These are phyloP conservation scores for Hypholoma sublateritium DNA, from an alignment of 768 basidiomycete genomes.

Conservation along the genomic window DNA sequence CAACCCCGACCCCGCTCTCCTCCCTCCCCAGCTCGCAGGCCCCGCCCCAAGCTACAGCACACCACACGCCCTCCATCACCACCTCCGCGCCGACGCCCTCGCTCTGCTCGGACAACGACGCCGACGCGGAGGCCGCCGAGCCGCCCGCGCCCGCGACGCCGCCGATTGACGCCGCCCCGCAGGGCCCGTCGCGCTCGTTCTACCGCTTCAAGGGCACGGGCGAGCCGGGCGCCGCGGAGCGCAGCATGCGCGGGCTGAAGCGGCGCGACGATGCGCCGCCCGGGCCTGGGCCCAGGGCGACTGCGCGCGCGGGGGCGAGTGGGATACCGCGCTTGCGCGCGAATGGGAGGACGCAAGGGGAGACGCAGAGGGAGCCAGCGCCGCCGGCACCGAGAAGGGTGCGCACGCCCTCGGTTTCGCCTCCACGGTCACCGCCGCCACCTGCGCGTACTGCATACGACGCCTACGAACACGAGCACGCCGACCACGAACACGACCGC, in stretches of 20 bases:
- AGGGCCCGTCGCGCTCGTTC: slow-evolving; percentile 22
- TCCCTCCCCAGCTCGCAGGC: neutral
- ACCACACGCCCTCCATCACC: slow-evolving; percentile 24
- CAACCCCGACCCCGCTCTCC: neutral
- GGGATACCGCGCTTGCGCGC: neutral
- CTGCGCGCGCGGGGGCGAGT: neutral
- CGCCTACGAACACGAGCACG: neutral
- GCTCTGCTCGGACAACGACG: slow-evolving; percentile 69
- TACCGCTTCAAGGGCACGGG: slow-evolving; percentile 27
- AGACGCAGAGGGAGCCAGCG: neutral
- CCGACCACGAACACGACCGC: neutral
- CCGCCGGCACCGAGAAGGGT: neutral
- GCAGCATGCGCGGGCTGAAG: neutral
- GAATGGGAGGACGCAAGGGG: neutral
- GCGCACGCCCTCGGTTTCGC: neutral
- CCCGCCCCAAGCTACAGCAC: neutral
- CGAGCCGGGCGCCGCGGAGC: slow-evolving; percentile 22
- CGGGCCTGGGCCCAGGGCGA: neutral
- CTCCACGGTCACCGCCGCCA: neutral
- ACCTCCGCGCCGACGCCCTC: slow-evolving; percentile 60
- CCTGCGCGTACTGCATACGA: neutral
- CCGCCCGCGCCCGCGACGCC: slow-evolving; percentile 57
- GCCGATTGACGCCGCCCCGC: slow-evolving; percentile 19
- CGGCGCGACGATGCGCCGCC: neutral
- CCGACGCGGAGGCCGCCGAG: slow-evolving; percentile 55